phyloP scores from a whole-genome alignment of 306 rosid species.

The Dryas drummondii region DNA sequence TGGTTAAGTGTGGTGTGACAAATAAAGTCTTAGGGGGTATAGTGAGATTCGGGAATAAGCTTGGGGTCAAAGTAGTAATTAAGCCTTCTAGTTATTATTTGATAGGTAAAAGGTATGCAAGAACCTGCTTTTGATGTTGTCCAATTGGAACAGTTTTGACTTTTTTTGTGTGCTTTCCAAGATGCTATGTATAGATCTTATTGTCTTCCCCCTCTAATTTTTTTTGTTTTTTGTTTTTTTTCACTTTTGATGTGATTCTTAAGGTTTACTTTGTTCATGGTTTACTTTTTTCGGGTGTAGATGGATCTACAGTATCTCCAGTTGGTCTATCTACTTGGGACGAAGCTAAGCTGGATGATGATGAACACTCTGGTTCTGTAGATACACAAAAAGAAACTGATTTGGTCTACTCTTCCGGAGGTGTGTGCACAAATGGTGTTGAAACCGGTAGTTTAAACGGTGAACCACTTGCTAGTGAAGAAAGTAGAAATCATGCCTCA shows the following conservation, averaged over 20 bases:
- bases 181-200: neutral
- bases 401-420: conserved; percentile 29
- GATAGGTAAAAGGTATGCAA: neutral
- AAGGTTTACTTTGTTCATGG: conserved; percentile 1
- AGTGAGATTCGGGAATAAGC: too few relatives aligned
- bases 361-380: conserved; percentile 33
- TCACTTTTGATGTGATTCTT: neutral
- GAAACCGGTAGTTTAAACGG: conserved; percentile 25
- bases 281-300: conserved; percentile 37
- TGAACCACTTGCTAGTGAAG: conserved; percentile 37
- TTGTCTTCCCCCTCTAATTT: neutral
- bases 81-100: too few relatives aligned
- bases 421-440: conserved; percentile 29
- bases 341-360: conserved; percentile 42
- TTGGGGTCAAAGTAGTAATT: too few relatives aligned
- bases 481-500: conserved; percentile 16
- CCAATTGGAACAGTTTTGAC: neutral
- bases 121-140: neutral
- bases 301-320: conserved; percentile 45
- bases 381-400: conserved; percentile 23
- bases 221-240: neutral
- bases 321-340: conserved; percentile 50
- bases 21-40: too few relatives aligned
- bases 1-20: too few relatives aligned
- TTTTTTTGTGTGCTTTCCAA: neutral